Evolutionary conservation across 73 alveolate species (phyloP).

Genomic region (Paramecium bursaria): DNA sequence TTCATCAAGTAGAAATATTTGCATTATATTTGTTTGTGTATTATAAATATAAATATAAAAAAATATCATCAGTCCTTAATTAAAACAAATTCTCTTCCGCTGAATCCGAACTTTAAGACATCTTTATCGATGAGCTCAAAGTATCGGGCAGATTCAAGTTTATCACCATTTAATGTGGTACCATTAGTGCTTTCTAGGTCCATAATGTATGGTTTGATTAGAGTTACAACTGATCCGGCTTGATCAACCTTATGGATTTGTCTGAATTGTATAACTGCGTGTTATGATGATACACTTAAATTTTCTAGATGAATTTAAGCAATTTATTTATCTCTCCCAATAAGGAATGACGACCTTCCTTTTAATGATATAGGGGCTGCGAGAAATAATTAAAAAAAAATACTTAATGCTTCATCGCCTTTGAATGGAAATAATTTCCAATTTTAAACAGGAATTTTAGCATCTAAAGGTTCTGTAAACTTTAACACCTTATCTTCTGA

Average conservation of each 20-base stretch:
- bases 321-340: slow-evolving; percentile 93
- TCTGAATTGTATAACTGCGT: slow-evolving; percentile 95
- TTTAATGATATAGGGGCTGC: slow-evolving; percentile 56
- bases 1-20: too few relatives aligned
- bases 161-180: slow-evolving; percentile 89
- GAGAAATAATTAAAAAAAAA: not conserved
- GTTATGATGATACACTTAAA: slow-evolving; percentile 91
- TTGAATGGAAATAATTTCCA: slow-evolving; percentile 70
- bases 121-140: slow-evolving; percentile 92
- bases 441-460: slow-evolving; percentile 54
- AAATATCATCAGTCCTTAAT: slow-evolving; percentile 76
- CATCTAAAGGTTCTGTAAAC: slow-evolving; percentile 72
- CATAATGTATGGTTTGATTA: slow-evolving; percentile 91
- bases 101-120: slow-evolving; percentile 92
- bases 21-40: too few relatives aligned
- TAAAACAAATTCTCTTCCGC: slow-evolving; percentile 91
- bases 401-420: slow-evolving; percentile 58
- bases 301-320: slow-evolving; percentile 90
- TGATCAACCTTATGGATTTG: slow-evolving; percentile 69
- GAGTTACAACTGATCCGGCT: slow-evolving; percentile 63
- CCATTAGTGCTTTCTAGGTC: slow-evolving; percentile 97
- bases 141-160: slow-evolving; percentile 91
- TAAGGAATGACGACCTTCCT: slow-evolving; percentile 63
- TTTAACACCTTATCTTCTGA: slow-evolving; percentile 15
- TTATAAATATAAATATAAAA: too few relatives aligned